These are phyloP conservation scores for Mycena vitilis DNA, from an alignment of 768 basidiomycete species.

Conservation along the genomic window DNA sequence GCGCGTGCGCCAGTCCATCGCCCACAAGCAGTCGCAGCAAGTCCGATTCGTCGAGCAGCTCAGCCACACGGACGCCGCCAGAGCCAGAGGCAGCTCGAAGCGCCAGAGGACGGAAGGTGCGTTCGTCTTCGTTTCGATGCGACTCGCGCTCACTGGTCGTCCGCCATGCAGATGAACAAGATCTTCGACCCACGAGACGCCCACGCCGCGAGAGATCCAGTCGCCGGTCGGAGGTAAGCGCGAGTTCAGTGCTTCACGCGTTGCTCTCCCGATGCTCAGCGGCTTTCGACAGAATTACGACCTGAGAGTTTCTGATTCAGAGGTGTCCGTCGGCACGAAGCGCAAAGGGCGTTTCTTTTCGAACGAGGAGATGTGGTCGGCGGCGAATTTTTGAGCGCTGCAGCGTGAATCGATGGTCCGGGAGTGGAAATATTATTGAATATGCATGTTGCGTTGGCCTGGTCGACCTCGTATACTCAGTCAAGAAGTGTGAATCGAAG, in stretches of 20 bases:
- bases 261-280: not conserved
- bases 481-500: too few species aligned
- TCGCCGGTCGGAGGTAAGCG: not conserved
- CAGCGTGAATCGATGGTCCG: not conserved
- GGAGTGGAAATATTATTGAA: too few species aligned
- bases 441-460: too few species aligned
- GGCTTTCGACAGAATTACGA: not conserved
- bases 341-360: slow-evolving; percentile 25
- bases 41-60: slow-evolving; percentile 24
- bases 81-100: slow-evolving; percentile 4
- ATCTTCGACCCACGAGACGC: not conserved
- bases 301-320: slow-evolving; percentile 15
- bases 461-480: too few species aligned
- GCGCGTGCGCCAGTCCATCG: slow-evolving; percentile 21
- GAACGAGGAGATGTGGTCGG: slow-evolving; percentile 15
- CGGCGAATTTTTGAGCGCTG: slow-evolving; percentile 1
- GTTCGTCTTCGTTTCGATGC: not conserved
- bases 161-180: not conserved
- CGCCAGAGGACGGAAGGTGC: slow-evolving; percentile 24
- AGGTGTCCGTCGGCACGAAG: slow-evolving; percentile 15
- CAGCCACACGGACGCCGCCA: slow-evolving; percentile 4
- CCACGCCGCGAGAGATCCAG: not conserved
- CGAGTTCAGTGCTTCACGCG: too few species aligned
- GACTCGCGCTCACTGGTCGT: not conserved
- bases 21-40: slow-evolving; percentile 24